phyloP scores from a whole-genome alignment of 164 flowering plant genomes.

The Vitis cinerea region DNA sequence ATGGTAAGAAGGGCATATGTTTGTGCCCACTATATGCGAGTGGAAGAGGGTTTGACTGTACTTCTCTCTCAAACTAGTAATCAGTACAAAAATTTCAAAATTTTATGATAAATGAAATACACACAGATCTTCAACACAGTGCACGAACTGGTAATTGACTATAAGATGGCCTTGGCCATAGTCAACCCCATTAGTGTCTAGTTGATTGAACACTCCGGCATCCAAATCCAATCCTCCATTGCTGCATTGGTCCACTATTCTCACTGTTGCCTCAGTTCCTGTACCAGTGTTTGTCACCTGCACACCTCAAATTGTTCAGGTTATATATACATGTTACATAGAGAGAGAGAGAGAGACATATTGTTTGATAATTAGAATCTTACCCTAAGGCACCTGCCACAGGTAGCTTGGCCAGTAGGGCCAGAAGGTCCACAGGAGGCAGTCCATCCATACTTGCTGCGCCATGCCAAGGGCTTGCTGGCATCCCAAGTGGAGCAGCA shows the following conservation, averaged over 20 bases:
- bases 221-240: conserved; percentile 87
- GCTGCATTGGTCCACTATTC: conserved; percentile 79
- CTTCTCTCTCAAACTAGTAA: too few species aligned
- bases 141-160: conserved; percentile 57
- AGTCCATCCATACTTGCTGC: conserved; percentile 56
- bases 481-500: conserved; percentile 62
- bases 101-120: too few species aligned
- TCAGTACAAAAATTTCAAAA: too few species aligned
- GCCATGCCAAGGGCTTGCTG: conserved; percentile 45
- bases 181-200: conserved; percentile 65
- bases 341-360: too few species aligned
- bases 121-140: conserved; percentile 20
- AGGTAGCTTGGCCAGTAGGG: conserved; percentile 45
- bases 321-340: neutral
- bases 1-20: too few species aligned
- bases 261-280: conserved; percentile 45
- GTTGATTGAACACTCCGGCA: conserved; percentile 31
- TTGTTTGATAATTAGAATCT: neutral
- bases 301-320: neutral
- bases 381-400: conserved; percentile 57
- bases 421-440: conserved; percentile 61
- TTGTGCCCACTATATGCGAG: too few species aligned
- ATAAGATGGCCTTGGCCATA: conserved; percentile 42
- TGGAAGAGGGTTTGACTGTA: too few species aligned
- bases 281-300: conserved; percentile 68